Evolutionary conservation across 495 filamentous ascomycete genomes (phyloP).

Genomic region (Parathielavia appendiculata): DNA sequence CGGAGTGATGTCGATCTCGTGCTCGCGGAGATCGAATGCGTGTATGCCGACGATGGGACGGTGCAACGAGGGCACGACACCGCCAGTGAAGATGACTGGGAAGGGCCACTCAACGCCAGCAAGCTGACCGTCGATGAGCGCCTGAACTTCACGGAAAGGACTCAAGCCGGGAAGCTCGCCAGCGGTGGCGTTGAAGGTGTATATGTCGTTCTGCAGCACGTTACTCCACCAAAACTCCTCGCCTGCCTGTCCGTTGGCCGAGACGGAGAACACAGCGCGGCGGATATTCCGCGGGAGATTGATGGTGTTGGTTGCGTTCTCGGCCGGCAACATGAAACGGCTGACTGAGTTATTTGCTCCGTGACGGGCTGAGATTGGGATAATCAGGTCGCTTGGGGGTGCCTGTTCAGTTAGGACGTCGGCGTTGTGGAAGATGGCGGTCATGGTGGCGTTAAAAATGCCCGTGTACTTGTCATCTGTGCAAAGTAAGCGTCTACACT

Average conservation of each 20-base stretch:
- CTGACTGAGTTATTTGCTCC: slow-evolving; percentile 53
- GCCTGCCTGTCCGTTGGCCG: slow-evolving; percentile 67
- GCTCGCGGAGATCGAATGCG: slow-evolving; percentile 73
- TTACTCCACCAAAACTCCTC: slow-evolving; percentile 94
- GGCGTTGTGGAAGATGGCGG: slow-evolving; percentile 65
- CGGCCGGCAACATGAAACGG: slow-evolving; percentile 62
- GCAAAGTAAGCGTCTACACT: background rate
- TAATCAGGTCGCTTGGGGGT: slow-evolving; percentile 58
- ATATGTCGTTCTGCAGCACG: slow-evolving; percentile 57
- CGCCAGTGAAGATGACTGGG: slow-evolving; percentile 82
- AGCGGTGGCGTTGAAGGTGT: slow-evolving; percentile 54
- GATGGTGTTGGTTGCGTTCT: slow-evolving; percentile 58
- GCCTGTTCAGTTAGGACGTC: slow-evolving; percentile 34
- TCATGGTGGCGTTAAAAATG: slow-evolving; percentile 73
- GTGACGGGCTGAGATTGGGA: slow-evolving; percentile 66
- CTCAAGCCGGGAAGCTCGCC: slow-evolving; percentile 63
- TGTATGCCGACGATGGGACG: slow-evolving; percentile 81
- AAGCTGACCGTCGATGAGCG: slow-evolving; percentile 68
- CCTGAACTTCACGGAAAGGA: slow-evolving; percentile 77
- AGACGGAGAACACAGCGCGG: slow-evolving; percentile 69
- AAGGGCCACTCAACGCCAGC: slow-evolving; percentile 84
- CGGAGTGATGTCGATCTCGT: slow-evolving; percentile 81
- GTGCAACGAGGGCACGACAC: slow-evolving; percentile 77
- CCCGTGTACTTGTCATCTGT: slow-evolving; percentile 68
- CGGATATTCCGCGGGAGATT: slow-evolving; percentile 55